phyloP scores from a whole-genome alignment of 176 grass and related monocot species.

The Oryza punctata region DNA sequence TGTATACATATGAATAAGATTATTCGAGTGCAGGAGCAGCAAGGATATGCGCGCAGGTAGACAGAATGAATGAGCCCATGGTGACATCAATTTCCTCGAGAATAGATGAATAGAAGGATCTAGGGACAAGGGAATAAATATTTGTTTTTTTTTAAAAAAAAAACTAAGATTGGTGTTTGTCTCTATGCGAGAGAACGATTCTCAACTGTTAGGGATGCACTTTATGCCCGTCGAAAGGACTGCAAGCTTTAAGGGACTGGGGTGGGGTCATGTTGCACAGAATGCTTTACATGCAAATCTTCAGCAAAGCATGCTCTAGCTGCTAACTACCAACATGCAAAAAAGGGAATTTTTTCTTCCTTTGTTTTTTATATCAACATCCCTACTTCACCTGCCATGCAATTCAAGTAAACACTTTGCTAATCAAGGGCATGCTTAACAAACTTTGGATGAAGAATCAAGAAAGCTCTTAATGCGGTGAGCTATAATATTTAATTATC shows the following conservation, averaged over 20 bases:
- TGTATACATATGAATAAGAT: too few relatives aligned
- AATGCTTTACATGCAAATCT: slow-evolving; percentile 24
- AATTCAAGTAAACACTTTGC: background rate
- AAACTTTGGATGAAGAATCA: background rate
- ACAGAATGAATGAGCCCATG: background rate
- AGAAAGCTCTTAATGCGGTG: background rate
- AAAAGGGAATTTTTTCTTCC: background rate
- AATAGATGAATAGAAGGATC: slow-evolving; percentile 12
- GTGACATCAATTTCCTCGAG: background rate
- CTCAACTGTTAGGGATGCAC: background rate
- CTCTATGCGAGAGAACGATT: slow-evolving; percentile 9
- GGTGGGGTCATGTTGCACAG: background rate
- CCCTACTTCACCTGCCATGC: background rate
- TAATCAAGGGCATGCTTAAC: slow-evolving; percentile 2
- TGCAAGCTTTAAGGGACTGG: slow-evolving; percentile 22
- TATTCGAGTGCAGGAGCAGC: too few relatives aligned
- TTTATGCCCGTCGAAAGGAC: slow-evolving; percentile 38
- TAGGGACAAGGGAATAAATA: background rate
- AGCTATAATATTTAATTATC: too few relatives aligned
- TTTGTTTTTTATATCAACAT: slow-evolving; percentile 2
- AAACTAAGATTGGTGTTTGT: slow-evolving; percentile 29
- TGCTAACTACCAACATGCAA: slow-evolving; percentile 4
- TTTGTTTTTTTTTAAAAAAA: background rate
- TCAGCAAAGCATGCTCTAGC: background rate
- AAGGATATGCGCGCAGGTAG: background rate